These are phyloP conservation scores for Ophiostoma ulmi DNA, from an alignment of 2,329 filamentous ascomycete species.

Conservation along the genomic window DNA sequence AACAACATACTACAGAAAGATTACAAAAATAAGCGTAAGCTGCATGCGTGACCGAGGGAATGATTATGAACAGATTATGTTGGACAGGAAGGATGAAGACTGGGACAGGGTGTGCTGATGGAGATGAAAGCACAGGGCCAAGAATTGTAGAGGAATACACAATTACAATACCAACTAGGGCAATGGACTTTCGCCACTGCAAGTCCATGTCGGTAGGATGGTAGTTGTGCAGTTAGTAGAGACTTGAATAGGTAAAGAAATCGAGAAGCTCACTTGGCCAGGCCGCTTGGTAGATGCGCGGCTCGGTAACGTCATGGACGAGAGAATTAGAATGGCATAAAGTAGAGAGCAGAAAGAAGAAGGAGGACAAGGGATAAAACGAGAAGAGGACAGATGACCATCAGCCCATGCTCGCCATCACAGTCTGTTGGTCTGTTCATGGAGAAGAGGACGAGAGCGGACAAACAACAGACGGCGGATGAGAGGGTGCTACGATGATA, in stretches of 20 bases:
- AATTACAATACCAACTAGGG: background rate
- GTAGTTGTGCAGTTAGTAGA: background rate
- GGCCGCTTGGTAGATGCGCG: background rate
- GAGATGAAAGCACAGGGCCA: background rate
- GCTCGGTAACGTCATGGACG: background rate
- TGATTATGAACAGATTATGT: background rate
- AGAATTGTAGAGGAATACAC: background rate
- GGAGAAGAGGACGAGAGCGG: background rate
- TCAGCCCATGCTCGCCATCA: background rate
- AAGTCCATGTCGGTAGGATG: background rate
- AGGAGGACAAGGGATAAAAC: background rate
- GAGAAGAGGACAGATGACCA: background rate
- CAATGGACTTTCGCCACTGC: background rate
- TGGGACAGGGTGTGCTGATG: constrained; percentile 11
- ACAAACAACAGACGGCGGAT: no score
- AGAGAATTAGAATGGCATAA: background rate
- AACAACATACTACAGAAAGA: background rate
- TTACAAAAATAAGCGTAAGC: background rate
- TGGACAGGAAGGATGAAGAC: constrained; percentile 3
- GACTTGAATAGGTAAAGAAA: background rate
- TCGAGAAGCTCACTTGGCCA: background rate
- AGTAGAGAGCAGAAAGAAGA: background rate
- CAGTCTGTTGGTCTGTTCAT: background rate
- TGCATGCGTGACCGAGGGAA: background rate
- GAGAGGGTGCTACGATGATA: background rate